Evolutionary conservation across 352 stramenopile genomes (phyloP).

Genomic region (Aphanomyces stellatus): DNA sequence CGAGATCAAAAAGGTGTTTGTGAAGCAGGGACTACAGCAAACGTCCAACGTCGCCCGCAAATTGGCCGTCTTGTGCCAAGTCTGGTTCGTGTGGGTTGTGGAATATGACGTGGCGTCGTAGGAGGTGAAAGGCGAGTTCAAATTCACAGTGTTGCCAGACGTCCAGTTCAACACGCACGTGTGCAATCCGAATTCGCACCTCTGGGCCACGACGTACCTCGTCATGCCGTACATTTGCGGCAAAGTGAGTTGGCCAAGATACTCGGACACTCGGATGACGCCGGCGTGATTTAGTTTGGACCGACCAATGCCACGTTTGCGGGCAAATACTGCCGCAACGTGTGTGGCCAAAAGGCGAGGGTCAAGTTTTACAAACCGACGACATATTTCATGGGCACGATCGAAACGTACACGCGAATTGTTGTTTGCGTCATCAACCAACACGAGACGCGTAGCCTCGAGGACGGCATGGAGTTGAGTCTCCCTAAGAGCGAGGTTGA

Average conservation of each 20-base stretch:
- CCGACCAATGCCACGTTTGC: constrained; percentile 3
- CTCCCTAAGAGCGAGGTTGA: background rate
- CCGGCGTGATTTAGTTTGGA: constrained; percentile 11
- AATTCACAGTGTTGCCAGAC: background rate
- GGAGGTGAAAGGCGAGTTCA: background rate
- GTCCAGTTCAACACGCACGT: constrained; percentile 14
- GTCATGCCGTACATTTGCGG: constrained; percentile 8
- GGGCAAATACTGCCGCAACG: background rate
- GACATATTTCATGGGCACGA: constrained; percentile 7
- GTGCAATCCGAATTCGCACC: constrained; percentile 6
- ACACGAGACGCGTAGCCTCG: background rate
- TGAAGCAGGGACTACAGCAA: constrained; percentile 8
- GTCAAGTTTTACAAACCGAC: constrained; percentile 8
- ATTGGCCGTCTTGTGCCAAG: background rate
- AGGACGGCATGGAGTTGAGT: background rate
- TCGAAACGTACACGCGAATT: background rate
- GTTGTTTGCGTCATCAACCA: background rate
- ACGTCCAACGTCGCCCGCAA: constrained; percentile 14
- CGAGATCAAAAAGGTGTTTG: constrained; percentile 16
- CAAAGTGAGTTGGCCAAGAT: background rate
- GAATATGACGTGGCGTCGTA: background rate
- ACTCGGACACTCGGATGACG: background rate
- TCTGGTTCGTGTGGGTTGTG: background rate
- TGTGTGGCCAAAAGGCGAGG: background rate
- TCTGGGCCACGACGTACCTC: background rate